Evolutionary conservation across 2,329 filamentous ascomycete species (phyloP).

Genomic region (Ophiostoma piceae): DNA sequence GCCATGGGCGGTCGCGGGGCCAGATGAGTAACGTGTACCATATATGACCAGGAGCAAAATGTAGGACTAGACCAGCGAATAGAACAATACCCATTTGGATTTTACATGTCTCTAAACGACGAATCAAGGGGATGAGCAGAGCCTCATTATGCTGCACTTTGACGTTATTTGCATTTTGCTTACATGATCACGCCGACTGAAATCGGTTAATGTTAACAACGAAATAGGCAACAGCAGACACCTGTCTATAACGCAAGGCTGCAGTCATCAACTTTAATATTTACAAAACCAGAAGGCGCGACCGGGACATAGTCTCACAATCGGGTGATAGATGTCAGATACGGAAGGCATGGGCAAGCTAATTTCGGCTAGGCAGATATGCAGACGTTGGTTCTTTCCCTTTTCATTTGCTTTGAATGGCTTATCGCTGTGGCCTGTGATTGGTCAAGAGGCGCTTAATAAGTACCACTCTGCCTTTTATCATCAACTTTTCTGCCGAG

Average conservation of each 20-base stretch:
- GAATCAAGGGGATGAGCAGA: not conserved
- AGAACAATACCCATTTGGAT: constrained; percentile 22
- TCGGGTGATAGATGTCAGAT: not conserved
- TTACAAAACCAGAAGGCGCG: not conserved
- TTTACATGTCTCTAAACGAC: not conserved
- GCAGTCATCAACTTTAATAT: not conserved
- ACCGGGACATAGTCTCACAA: not conserved
- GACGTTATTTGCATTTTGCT: not conserved
- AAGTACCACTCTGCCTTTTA: not conserved
- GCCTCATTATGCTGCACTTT: not conserved
- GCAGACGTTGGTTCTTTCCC: constrained; percentile 2
- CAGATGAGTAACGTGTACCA: constrained; percentile 30
- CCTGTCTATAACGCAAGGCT: not conserved
- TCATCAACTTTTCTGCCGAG: not conserved
- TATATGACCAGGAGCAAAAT: not conserved
- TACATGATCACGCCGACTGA: not conserved
- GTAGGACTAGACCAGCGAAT: not conserved
- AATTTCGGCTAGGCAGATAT: not conserved
- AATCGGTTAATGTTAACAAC: not conserved
- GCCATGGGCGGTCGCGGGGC: constrained; percentile 54
- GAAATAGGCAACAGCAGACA: not conserved
- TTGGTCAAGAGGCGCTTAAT: not conserved
- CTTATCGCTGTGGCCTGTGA: not conserved
- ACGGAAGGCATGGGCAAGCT: not conserved
- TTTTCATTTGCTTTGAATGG: constrained; percentile 1